phyloP scores from a whole-genome alignment of 108 stramenopile species.

The Skeletonema menzelii region DNA sequence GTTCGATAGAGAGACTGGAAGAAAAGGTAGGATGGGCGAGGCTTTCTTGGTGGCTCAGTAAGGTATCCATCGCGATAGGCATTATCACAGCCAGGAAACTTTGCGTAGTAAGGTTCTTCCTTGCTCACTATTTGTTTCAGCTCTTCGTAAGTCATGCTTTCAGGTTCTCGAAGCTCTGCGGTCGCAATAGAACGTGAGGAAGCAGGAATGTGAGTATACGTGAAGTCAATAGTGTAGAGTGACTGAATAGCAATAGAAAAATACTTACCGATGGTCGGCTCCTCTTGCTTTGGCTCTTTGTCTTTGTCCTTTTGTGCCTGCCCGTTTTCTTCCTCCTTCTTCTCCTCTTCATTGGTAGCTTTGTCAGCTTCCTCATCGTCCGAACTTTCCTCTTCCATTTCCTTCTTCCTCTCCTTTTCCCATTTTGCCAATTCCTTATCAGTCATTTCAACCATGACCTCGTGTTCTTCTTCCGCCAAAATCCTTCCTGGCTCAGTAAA shows the following conservation, averaged over 20 bases:
- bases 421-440: conserved; percentile 83
- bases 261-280: conserved; percentile 8
- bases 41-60: conserved; percentile 87
- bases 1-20: conserved; percentile 77
- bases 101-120: conserved; percentile 78
- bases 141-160: conserved; percentile 55
- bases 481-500: conserved; percentile 83
- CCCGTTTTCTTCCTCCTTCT: conserved; percentile 39
- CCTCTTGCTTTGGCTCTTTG: conserved; percentile 32
- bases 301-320: conserved; percentile 26
- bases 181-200: background rate
- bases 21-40: conserved; percentile 82
- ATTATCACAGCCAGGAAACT: conserved; percentile 75
- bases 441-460: conserved; percentile 74
- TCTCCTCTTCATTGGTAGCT: conserved; percentile 27
- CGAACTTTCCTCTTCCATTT: conserved; percentile 54
- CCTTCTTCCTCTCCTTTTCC: conserved; percentile 80
- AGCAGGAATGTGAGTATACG: background rate
- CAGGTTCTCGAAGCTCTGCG: conserved; percentile 67
- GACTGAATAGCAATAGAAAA: background rate
- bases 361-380: conserved; percentile 31
- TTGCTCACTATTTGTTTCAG: conserved; percentile 53
- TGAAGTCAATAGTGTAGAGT: background rate
- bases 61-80: conserved; percentile 88
- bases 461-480: conserved; percentile 86